phyloP scores from a whole-genome alignment of 1,284 basidiomycete species.

The Boletus smithii region DNA sequence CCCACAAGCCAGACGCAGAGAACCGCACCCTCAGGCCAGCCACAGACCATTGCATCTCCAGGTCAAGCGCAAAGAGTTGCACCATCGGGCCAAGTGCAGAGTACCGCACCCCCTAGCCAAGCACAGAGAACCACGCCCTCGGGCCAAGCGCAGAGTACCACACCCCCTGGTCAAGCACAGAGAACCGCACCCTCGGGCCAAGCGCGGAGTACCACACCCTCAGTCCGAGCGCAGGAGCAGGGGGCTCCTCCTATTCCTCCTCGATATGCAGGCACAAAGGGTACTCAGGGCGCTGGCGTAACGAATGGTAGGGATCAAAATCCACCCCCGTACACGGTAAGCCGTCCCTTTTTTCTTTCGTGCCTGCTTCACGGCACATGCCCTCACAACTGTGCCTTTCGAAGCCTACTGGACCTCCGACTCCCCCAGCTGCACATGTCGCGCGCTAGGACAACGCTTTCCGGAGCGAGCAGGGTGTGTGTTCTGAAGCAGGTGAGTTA shows the following conservation, averaged over 20 bases:
- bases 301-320: slow-evolving; percentile 8
- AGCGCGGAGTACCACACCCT: not conserved
- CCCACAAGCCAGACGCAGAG: not conserved
- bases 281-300: not conserved
- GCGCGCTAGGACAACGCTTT: not conserved
- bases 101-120: not conserved
- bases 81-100: not conserved
- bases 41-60: not conserved
- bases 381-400: not conserved
- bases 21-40: not conserved
- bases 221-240: not conserved
- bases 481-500: not conserved
- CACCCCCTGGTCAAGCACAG: no score
- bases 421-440: slow-evolving; percentile 2
- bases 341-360: not conserved
- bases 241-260: not conserved
- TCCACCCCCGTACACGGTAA: slow-evolving; percentile 27
- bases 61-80: no score
- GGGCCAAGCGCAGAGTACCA: not conserved
- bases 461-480: not conserved
- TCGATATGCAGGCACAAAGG: not conserved
- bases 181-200: not conserved
- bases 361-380: not conserved
- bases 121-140: not conserved
- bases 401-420: slow-evolving; percentile 12